Conservation (phyloP, 2,329 filamentous ascomycete genomes). For the Venturia effusa region DNA sequence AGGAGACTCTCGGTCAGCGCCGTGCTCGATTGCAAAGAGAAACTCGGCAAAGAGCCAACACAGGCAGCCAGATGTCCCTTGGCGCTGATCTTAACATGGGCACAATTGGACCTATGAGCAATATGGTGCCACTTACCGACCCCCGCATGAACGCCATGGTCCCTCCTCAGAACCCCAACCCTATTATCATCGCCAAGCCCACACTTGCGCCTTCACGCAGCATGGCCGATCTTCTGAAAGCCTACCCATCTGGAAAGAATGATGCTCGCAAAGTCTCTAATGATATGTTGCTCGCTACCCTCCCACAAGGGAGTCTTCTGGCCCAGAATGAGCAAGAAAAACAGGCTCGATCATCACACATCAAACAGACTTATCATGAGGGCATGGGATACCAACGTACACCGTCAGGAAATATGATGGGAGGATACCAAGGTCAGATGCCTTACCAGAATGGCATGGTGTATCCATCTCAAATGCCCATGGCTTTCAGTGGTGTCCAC, state of each 20-base stretch:
- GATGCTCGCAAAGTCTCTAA: constrained; percentile 26
- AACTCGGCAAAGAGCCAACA: not conserved
- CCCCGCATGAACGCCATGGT: not conserved
- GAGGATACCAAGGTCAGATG: not conserved
- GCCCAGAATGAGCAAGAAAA: constrained; percentile 27
- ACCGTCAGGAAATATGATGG: constrained; percentile 1
- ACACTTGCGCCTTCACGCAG: constrained; percentile 31
- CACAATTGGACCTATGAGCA: not conserved
- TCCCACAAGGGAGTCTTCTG: constrained; percentile 31
- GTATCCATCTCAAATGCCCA: constrained; percentile 1
- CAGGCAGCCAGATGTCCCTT: not conserved
- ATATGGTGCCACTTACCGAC: not conserved
- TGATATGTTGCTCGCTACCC: constrained; percentile 22
- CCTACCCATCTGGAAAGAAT: constrained; percentile 36
- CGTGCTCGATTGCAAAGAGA: constrained; percentile 53
- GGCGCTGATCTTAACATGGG: constrained; percentile 13
- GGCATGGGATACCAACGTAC: not conserved
- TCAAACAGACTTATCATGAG: not conserved
- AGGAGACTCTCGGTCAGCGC: constrained; percentile 71
- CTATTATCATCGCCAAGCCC: not conserved
- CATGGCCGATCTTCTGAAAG: constrained; percentile 51
- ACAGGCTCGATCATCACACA: constrained; percentile 23
- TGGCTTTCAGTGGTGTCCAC: not conserved
- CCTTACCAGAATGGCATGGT: not conserved
- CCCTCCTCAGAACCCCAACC: not conserved